phyloP scores from a whole-genome alignment of 345 rosid genomes.

The Eutrema japonicum region DNA sequence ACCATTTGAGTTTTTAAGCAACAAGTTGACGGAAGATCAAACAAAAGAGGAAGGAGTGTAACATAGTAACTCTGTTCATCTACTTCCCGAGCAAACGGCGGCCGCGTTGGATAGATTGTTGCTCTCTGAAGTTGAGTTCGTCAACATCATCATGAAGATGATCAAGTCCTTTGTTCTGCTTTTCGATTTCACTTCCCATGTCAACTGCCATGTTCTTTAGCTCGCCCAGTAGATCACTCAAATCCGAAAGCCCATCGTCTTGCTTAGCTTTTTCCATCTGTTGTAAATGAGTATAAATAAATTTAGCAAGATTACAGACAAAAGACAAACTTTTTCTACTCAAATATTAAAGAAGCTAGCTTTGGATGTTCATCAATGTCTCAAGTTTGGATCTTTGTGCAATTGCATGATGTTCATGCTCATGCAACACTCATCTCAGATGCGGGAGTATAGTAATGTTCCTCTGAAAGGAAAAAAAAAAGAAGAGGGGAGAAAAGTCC shows the following conservation, averaged over 20 bases:
- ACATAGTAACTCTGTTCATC: constrained; percentile 25
- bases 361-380: background rate
- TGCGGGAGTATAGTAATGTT: background rate
- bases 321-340: background rate
- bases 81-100: constrained; percentile 84
- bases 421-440: constrained; percentile 15
- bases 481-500: constrained; percentile 30
- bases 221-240: constrained; percentile 80
- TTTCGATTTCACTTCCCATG: constrained; percentile 87
- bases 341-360: background rate
- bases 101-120: constrained; percentile 64
- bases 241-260: constrained; percentile 80
- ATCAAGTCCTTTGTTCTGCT: constrained; percentile 74
- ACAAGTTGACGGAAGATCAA: constrained; percentile 2
- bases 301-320: constrained; percentile 7
- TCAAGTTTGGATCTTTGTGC: constrained; percentile 15
- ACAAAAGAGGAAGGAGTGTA: constrained; percentile 13
- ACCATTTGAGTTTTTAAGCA: constrained; percentile 16
- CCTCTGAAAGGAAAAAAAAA: background rate
- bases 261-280: constrained; percentile 88
- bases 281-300: background rate
- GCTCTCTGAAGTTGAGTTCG: constrained; percentile 63
- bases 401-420: constrained; percentile 15
- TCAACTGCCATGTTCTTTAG: constrained; percentile 88
- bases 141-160: constrained; percentile 69